Conservation (phyloP, 2,329 filamentous ascomycete species). For the Bertia moriformis region DNA sequence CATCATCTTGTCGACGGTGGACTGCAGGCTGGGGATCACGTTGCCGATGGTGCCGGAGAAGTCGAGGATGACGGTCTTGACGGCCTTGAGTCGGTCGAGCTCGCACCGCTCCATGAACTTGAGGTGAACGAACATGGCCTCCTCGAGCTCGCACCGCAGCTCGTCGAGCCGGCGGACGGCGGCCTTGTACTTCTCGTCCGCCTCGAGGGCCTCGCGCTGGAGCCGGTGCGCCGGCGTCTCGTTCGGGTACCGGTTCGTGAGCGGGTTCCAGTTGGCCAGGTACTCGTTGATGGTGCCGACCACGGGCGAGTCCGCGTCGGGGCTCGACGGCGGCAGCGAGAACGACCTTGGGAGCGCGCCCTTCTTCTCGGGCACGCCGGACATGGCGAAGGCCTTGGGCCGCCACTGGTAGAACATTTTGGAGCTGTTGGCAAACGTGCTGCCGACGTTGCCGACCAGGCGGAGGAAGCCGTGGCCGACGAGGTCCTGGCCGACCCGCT, state of each 20-base stretch:
- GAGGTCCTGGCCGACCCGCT: slow-evolving; percentile 88
- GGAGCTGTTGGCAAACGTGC: slow-evolving; percentile 90
- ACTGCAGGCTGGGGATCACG: slow-evolving; percentile 88
- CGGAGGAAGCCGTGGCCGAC: slow-evolving; percentile 74
- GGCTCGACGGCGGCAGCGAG: slow-evolving; percentile 48
- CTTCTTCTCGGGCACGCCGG: slow-evolving; percentile 82
- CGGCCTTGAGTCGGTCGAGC: slow-evolving; percentile 84
- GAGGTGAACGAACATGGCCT: slow-evolving; percentile 81
- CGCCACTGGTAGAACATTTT: slow-evolving; percentile 97
- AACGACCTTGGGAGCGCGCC: slow-evolving; percentile 57
- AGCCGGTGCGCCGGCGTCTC: slow-evolving; percentile 80
- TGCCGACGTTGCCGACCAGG: slow-evolving; percentile 86
- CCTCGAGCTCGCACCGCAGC: slow-evolving; percentile 85
- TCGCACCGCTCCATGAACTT: slow-evolving; percentile 96
- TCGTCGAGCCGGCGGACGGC: slow-evolving; percentile 76
- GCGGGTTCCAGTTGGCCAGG: slow-evolving; percentile 78
- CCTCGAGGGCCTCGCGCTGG: slow-evolving; percentile 73
- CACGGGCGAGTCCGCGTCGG: slow-evolving; percentile 60
- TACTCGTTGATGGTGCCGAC: slow-evolving; percentile 79
- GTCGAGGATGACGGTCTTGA: slow-evolving; percentile 94
- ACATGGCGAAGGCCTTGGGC: slow-evolving; percentile 74
- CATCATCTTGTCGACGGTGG: slow-evolving; percentile 96
- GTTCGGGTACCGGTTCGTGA: slow-evolving; percentile 81
- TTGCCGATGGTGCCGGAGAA: slow-evolving; percentile 97
- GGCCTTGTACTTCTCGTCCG: slow-evolving; percentile 86